These are phyloP conservation scores for Gamarada debralockiae DNA, from an alignment of 495 filamentous ascomycete species.

Conservation along the genomic window DNA sequence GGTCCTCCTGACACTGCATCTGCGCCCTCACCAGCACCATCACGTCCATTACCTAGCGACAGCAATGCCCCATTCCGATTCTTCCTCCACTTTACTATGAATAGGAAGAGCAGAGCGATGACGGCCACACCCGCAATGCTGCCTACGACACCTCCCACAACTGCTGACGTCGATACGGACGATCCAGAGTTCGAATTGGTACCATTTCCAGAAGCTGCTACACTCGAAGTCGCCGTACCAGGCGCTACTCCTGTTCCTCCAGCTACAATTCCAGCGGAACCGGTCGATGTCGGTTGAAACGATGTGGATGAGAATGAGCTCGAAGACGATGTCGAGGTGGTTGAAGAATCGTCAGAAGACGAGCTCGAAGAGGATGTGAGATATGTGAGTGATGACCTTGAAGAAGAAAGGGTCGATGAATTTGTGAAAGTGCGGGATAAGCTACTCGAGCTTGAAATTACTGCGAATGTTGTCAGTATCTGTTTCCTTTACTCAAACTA, in stretches of 20 bases:
- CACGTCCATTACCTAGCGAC: conserved; percentile 24
- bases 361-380: conserved; percentile 9
- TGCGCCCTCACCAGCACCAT: conserved; percentile 25
- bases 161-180: conserved; percentile 15
- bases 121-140: conserved; percentile 60
- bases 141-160: conserved; percentile 65
- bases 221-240: conserved; percentile 15
- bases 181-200: conserved; percentile 20
- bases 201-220: conserved; percentile 19
- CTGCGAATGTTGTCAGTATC: conserved; percentile 9
- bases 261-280: conserved; percentile 13
- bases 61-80: conserved; percentile 25
- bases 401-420: conserved; percentile 21
- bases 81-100: conserved; percentile 53
- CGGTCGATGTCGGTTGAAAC: conserved; percentile 7
- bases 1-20: conserved; percentile 28
- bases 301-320: conserved; percentile 5
- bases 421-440: conserved; percentile 35
- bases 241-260: conserved; percentile 16
- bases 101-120: conserved; percentile 50
- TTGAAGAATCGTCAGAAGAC: conserved; percentile 9
- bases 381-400: conserved; percentile 10
- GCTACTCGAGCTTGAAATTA: conserved; percentile 26
- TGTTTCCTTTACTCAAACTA: neutral
- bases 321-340: conserved; percentile 1